Conservation (phyloP, 176 grass and related monocot genomes). For the Oryza australiensis region DNA sequence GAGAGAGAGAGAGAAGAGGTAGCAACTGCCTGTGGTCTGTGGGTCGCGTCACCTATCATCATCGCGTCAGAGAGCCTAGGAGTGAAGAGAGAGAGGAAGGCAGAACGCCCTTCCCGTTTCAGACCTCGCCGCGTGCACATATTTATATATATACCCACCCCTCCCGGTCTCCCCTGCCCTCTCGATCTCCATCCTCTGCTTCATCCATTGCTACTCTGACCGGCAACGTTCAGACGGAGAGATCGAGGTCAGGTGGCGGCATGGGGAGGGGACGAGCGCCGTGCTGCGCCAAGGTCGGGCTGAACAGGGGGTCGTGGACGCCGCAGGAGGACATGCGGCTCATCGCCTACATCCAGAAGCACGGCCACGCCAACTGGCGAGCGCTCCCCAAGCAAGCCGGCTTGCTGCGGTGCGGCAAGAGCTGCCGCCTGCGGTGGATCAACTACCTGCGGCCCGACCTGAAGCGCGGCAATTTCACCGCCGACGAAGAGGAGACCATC, state of each 20-base stretch:
- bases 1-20: not conserved
- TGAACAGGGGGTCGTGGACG: slow-evolving; percentile 91
- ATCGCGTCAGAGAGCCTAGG: not conserved
- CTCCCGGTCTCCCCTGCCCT: not conserved
- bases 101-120: not conserved
- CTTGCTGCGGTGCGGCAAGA: slow-evolving; percentile 91
- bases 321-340: slow-evolving; percentile 85
- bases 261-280: slow-evolving; percentile 84
- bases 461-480: slow-evolving; percentile 86
- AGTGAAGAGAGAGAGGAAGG: not conserved
- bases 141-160: slow-evolving; percentile 41
- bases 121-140: slow-evolving; percentile 27
- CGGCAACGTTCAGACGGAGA: not conserved
- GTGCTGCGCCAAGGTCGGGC: slow-evolving; percentile 85
- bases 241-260: not conserved
- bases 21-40: slow-evolving; percentile 14
- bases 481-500: slow-evolving; percentile 74
- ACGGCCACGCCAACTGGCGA: slow-evolving; percentile 87
- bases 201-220: not conserved
- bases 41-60: slow-evolving; percentile 35
- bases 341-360: slow-evolving; percentile 73
- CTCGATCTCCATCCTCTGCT: slow-evolving; percentile 22
- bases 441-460: slow-evolving; percentile 95
- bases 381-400: slow-evolving; percentile 86
- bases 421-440: slow-evolving; percentile 88